phyloP scores from a whole-genome alignment of 192 early-diverging fungal genomes.

The Backusella circina region DNA sequence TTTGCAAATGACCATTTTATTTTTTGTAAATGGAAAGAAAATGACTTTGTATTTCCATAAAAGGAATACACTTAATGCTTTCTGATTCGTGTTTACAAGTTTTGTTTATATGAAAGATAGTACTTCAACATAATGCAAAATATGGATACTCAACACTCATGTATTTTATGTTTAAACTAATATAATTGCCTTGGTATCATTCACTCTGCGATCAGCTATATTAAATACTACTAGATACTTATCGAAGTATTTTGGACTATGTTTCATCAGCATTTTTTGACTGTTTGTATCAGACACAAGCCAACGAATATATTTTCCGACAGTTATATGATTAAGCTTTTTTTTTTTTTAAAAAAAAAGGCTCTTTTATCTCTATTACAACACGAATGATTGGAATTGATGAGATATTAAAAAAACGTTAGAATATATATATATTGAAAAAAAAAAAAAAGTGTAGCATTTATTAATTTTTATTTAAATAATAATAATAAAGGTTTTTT shows the following conservation, averaged over 20 bases:
- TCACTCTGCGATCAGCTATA: no score
- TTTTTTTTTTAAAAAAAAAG: not conserved
- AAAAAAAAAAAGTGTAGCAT: not conserved
- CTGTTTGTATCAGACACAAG: not conserved
- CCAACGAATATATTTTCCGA: not conserved
- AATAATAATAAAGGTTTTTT: conserved; percentile 41
- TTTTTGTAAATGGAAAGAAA: not conserved
- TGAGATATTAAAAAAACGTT: conserved; percentile 34
- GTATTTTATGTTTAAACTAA: not conserved
- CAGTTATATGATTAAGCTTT: not conserved
- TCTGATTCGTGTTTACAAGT: not conserved
- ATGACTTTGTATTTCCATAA: not conserved
- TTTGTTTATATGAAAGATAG: no score
- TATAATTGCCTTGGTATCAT: no score
- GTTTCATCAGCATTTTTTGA: not conserved
- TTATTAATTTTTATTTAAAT: not conserved
- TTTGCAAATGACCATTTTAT: not conserved
- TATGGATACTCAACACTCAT: no score
- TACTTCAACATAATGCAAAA: no score
- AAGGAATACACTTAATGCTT: not conserved
- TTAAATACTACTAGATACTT: no score
- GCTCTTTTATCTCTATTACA: not conserved
- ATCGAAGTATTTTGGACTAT: not conserved
- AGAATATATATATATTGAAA: not conserved
- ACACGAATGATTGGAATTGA: conserved; percentile 33